phyloP scores from a whole-genome alignment of 305 asterid genomes.

The Fraxinus sp. region DNA sequence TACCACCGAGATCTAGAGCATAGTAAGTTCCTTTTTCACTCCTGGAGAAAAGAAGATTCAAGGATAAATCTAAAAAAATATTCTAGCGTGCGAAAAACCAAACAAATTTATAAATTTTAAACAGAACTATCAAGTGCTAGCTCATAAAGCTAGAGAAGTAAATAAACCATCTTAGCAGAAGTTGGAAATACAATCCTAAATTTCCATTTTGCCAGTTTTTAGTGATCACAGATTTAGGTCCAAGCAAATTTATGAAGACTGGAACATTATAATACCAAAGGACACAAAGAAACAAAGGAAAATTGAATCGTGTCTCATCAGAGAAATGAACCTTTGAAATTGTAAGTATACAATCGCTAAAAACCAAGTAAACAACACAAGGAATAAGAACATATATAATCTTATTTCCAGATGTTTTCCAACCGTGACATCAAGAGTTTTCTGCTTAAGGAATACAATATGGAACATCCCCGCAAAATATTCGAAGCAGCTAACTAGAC shows the following conservation, averaged over 20 bases:
- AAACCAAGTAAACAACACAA: neutral
- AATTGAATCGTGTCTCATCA: neutral
- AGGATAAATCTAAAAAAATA: neutral
- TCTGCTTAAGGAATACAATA: neutral
- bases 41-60: conserved; percentile 36
- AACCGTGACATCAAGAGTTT: neutral
- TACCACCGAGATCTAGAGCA: conserved; percentile 78
- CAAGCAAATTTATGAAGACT: neutral
- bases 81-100: neutral
- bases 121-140: neutral
- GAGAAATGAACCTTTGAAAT: neutral
- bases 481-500: neutral
- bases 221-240: neutral
- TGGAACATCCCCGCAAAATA: neutral
- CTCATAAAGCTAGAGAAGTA: conserved; percentile 10
- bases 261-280: neutral
- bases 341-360: neutral
- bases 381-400: neutral
- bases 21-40: conserved; percentile 65
- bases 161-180: neutral
- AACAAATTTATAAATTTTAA: neutral
- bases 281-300: conserved; percentile 11
- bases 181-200: neutral
- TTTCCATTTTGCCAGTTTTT: neutral
- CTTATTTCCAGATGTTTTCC: neutral